Percentiles rank a stretch among this genome's conserved stretches.
These are phyloP conservation scores for Sporisorium scitamineum DNA, from an alignment of 1,284 basidiomycete species.

Conservation along the genomic window DNA sequence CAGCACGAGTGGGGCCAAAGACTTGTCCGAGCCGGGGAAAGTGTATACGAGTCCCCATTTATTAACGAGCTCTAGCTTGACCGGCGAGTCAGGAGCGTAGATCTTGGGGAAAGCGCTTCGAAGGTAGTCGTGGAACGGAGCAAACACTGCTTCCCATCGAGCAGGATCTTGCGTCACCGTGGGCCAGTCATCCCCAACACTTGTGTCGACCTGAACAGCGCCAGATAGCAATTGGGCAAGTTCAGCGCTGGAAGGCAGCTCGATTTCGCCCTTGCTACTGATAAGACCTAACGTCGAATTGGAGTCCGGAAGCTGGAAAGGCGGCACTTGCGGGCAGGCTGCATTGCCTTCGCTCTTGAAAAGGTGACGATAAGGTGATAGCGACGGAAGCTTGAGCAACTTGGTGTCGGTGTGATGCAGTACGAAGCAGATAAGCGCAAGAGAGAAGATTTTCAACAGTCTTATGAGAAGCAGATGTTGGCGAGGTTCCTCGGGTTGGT, in stretches of 20 bases:
- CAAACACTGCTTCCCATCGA: constrained; percentile 48
- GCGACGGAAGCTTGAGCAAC: background rate
- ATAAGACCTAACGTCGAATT: background rate
- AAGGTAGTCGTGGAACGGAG: constrained; percentile 51
- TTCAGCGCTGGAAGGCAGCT: constrained; percentile 24
- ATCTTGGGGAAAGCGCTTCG: constrained; percentile 34
- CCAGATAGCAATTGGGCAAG: constrained; percentile 44
- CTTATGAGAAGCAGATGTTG: background rate
- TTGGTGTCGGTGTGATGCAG: constrained; percentile 1
- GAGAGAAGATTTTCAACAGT: constrained; percentile 3
- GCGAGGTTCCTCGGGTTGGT: background rate
- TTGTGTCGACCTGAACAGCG: constrained; percentile 55
- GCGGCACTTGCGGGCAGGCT: constrained; percentile 37
- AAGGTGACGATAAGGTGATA: background rate
- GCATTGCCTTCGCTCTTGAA: background rate
- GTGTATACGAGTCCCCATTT: constrained; percentile 77
- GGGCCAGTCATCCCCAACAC: constrained; percentile 53
- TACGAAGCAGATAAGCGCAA: constrained; percentile 9
- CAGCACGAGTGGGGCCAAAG: constrained; percentile 77
- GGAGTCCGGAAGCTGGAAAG: constrained; percentile 20
- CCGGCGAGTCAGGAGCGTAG: constrained; percentile 33
- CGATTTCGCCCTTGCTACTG: constrained; percentile 2
- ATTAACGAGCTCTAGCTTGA: constrained; percentile 71
- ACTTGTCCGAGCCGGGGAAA: constrained; percentile 75
- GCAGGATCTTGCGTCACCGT: constrained; percentile 43